Base-by-base conservation (phyloP, 345 rosid species). In the Fremontodendron californicum region DNA sequence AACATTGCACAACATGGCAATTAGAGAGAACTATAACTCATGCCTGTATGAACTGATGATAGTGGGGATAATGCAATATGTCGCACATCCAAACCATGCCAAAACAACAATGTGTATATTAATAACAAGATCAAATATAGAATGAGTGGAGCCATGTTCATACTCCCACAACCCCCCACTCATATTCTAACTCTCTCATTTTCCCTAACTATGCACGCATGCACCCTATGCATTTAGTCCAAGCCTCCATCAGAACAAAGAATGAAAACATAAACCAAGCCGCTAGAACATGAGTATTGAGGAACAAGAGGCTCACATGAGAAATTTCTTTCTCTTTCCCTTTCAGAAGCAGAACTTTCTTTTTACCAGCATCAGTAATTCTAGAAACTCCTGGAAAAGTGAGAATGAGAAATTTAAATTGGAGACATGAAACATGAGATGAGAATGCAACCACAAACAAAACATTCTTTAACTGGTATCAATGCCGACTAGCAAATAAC, bases 281-380 rank as follows among this genome's bases (percentile, higher is more conserved):
- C 42, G n/a, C 27, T 2, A 54, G 25, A 76, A 78, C 45, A 73
- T 10, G 35, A 39, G 62, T 65, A 75, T 1, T 0, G 75, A 64
- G 46, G 52, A 79, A 70, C 39, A 58, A 12, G 71, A 62, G 27
- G 71, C 92, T 87, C 83, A 88, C 93, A 48, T 75, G 49, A 64
- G 85, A 81, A 73, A 86, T 84, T 74, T 88, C 90, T 81, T 77
- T 86, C 79, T 87, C 93, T 81, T 57, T 57, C 62, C 37, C 64
- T 60, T 60, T 60, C 37, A 60, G 65, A 60, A 60, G 35, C 65
- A 60, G 76, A 45, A 85, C 71, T 83, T 87, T 91, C 87, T 83
- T 87, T 78, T 84, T 88, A 71, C 86, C 89, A 42, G 72, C 64
- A 70, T 81, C 84, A 37, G 81, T 45, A 67, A 74, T 78, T 76